Base-by-base conservation (phyloP, 2,329 filamentous ascomycete genomes). In the Dactylonectria estremocensis region DNA sequence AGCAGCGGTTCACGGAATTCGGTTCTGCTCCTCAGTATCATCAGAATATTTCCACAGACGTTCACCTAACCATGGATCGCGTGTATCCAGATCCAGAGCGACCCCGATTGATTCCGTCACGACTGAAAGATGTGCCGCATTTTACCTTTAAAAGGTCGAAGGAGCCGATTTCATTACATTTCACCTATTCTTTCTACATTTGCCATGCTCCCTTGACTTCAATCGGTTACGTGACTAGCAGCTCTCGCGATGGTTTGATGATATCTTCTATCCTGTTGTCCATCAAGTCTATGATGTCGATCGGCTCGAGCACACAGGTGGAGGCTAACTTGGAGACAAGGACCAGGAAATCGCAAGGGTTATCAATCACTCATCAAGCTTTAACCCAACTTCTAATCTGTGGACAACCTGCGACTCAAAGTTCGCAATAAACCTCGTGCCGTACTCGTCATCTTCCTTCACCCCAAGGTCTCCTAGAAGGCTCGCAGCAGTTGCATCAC, bases 211-310 rank as follows among this genome's bases (percentile, higher is more conserved):
- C 16, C 37, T 3, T 8, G 22, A 57, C n/a, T 66, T 62, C 35
- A 48, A 40, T 58, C 16, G 53, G 46, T 18, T 62, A 9, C 62
- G 58, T 58, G 31, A 58, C 16, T 46, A 66, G 52, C 31, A 40
- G 35, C 35, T 40, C 35, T 40, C 35, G 35, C 35, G 56, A 35
- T 68, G 52, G 61, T 68, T 64, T 58, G 31, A 68, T 68, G 11
- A 61, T 22, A 67, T 67, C 55, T 67, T 67, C 35, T 64, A 67
- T 53, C 49, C 54, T 3, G 53, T 62, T n/a, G 43, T 66, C 58
- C 58, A 49, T 63, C 28, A 56, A 20, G 49, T 57, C 7, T 68
- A 68, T 8, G 43, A 60, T 61, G 14, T 62, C 2, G 58, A 57
- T 58, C 20, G 56, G 24, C 56, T 68, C 37, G 22, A 68, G 37